Evolutionary conservation across 73 alveolate genomes (phyloP), one percentile per base, ranked within the genome.

Genomic region (Symbiodinium pilosum): DNA sequence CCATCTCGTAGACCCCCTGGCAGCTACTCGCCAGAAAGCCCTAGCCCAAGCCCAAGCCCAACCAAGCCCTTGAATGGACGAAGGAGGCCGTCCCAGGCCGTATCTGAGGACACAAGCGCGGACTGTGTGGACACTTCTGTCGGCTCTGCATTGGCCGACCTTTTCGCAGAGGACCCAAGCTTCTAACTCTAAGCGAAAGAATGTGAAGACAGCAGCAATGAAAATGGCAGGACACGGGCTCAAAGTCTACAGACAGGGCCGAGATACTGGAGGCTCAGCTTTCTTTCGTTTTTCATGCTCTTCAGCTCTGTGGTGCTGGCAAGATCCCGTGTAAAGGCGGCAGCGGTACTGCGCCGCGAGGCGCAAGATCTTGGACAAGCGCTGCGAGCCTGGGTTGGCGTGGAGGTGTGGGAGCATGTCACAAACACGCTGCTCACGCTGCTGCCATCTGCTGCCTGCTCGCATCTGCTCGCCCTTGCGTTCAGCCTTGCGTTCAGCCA

Each of bases 301-400:
- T 68, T 28, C n/a, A 68, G 21, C 11, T n/a, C 6, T 34, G 20
- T 7, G 28, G 4, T 4, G 28, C 51, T n/a, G 39, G 30, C 68
- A 52, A 39, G 51, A 28, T 2, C 28, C 20, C 4, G 30, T 1
- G 47, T 6, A n/a, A 75, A 91, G 97, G 97, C 97, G 28, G 97
- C 97, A 24, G 89, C 77, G 81, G 97, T 91, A 40, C 54, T 91
- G 81, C 97, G 97, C 40, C 34, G 43, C 41, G 97, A 91, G 41
- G 97, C 97, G n/a, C 97, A 69, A 88, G 97, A 91, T 51, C n/a
- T 91, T 52, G 97, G 97, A 38, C 97, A 69, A 30, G 97, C 97
- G 16, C 36, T 91, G 56, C 85, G 88, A 34, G 89, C 52, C 47
- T 91, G 97, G 97, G 97, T 91, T 64, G 97, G 89, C 11, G 97